Conservation (phyloP, 2,329 filamentous ascomycete genomes). For the Colletotrichum lentis region DNA sequence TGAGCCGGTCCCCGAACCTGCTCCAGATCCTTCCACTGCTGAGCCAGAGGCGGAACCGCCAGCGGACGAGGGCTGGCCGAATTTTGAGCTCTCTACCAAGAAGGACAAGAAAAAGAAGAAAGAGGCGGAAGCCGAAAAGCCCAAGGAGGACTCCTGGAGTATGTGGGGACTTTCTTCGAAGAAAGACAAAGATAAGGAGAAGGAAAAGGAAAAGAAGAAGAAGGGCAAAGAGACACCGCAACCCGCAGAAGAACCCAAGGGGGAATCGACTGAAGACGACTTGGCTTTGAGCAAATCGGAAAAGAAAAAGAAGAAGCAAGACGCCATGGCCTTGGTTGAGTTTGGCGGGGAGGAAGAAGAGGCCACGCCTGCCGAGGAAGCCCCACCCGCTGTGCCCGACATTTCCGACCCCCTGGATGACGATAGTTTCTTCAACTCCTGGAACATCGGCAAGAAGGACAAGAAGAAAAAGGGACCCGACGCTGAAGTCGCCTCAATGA, state of each 20-base stretch:
- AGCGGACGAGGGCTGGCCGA: slow-evolving; percentile 43
- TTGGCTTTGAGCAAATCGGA: slow-evolving; percentile 48
- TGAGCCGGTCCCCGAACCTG: slow-evolving; percentile 15
- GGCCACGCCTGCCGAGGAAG: slow-evolving; percentile 41
- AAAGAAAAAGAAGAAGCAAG: slow-evolving; percentile 58
- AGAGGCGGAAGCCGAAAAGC: slow-evolving; percentile 41
- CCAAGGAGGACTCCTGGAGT: slow-evolving; percentile 39
- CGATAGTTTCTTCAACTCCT: slow-evolving; percentile 65
- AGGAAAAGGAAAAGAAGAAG: slow-evolving; percentile 44
- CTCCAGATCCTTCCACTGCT: slow-evolving; percentile 39
- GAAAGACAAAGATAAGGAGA: slow-evolving; percentile 45
- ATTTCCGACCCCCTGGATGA: slow-evolving; percentile 48
- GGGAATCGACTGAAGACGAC: slow-evolving; percentile 27
- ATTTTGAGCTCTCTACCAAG: slow-evolving; percentile 44
- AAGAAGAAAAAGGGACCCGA: slow-evolving; percentile 45
- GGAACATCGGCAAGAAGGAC: slow-evolving; percentile 63
- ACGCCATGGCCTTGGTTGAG: slow-evolving; percentile 48
- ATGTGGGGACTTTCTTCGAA: slow-evolving; percentile 41
- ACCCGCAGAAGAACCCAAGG: slow-evolving; percentile 25
- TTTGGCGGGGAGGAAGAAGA: slow-evolving; percentile 44
- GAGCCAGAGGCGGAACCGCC: slow-evolving; percentile 33
- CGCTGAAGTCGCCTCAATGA: slow-evolving; percentile 38
- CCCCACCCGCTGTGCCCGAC: slow-evolving; percentile 44
- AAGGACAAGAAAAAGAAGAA: slow-evolving; percentile 46
- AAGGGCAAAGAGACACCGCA: slow-evolving; percentile 44